phyloP scores from a whole-genome alignment of 2,329 filamentous ascomycete genomes.

The Exutisphaerella laricina region DNA sequence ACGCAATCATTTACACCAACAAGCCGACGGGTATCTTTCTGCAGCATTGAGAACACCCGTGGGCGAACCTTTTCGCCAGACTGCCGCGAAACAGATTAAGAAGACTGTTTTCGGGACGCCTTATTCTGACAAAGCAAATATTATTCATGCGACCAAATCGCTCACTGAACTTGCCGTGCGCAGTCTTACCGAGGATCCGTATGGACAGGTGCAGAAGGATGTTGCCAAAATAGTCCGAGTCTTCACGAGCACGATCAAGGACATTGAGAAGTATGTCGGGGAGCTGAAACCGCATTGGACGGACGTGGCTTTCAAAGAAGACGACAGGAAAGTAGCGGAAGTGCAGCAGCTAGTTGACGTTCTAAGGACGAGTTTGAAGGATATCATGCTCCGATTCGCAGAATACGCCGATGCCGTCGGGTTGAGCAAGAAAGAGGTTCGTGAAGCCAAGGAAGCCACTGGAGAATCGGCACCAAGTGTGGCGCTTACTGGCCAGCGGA shows the following conservation, averaged over 20 bases:
- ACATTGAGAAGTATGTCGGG: constrained; percentile 62
- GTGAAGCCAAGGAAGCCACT: constrained; percentile 60
- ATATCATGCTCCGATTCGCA: constrained; percentile 66
- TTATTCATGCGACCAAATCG: constrained; percentile 64
- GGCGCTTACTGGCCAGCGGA: background rate
- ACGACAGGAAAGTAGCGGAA: constrained; percentile 50
- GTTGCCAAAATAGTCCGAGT: constrained; percentile 68
- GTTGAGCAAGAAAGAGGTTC: constrained; percentile 64
- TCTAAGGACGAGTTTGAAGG: constrained; percentile 59
- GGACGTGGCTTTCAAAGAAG: constrained; percentile 55
- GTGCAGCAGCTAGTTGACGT: constrained; percentile 64
- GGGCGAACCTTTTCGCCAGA: constrained; percentile 64
- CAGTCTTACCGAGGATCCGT: constrained; percentile 74
- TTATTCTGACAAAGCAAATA: constrained; percentile 61
- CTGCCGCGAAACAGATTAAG: constrained; percentile 59
- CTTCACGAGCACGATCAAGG: constrained; percentile 62
- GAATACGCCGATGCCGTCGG: constrained; percentile 67
- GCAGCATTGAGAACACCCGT: constrained; percentile 48
- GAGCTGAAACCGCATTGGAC: constrained; percentile 68
- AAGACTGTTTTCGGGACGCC: constrained; percentile 66
- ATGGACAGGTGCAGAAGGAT: constrained; percentile 78
- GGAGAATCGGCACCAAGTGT: background rate
- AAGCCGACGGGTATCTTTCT: constrained; percentile 41
- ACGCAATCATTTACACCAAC: constrained; percentile 44
- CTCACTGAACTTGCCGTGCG: constrained; percentile 60